Base-by-base conservation (phyloP, 495 filamentous ascomycete species). In the Tuber aestivum region DNA sequence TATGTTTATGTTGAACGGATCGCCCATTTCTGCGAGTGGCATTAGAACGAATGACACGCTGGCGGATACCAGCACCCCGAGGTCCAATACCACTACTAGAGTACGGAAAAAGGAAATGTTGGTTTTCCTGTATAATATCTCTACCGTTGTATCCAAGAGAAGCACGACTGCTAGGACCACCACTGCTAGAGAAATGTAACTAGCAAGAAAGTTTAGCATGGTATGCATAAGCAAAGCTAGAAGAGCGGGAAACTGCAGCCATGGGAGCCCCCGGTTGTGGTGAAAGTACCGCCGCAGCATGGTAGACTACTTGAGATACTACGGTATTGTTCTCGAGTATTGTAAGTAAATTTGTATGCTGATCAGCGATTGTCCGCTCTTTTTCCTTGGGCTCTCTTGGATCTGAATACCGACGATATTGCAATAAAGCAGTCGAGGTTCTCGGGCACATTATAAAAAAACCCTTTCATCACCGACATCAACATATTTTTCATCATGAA, bases 401-500 rank as follows among this genome's bases (percentile, higher is more conserved):
- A 32, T 65, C 18, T 32, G 27, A 65, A 9, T 9, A 50, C 12
- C 1, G n/a, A 65, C 12, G 56, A 65, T 65, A 65, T 65, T 65
- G 56, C 27, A 32, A 10, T 8, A 18, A 14, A 32, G n/a, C 12
- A 18, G 56, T 65, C 56, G 56, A 32, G 2, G 3, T 18, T 65
- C 27, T 16, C 56, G 56, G 18, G 56, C 12, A 65, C n/a, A 65
- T 65, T 65, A 65, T 65, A 65, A 32, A 27, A 10, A 61, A 27
- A 61, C 27, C n/a, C n/a, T 14, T 27, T n/a, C 45, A 50, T 3
- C 50, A 14, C 50, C n/a, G 9, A 61, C 14, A 61, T 27, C 56
- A n/a, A 32, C 56, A 65, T 65, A 27, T 56, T 56, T 61, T 65
- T 32, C n/a, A 65, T 65, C 56, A 65, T 65, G 56, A 65, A 65